Conservation (phyloP, 2,329 filamentous ascomycete species). For the Capronia coronata region DNA sequence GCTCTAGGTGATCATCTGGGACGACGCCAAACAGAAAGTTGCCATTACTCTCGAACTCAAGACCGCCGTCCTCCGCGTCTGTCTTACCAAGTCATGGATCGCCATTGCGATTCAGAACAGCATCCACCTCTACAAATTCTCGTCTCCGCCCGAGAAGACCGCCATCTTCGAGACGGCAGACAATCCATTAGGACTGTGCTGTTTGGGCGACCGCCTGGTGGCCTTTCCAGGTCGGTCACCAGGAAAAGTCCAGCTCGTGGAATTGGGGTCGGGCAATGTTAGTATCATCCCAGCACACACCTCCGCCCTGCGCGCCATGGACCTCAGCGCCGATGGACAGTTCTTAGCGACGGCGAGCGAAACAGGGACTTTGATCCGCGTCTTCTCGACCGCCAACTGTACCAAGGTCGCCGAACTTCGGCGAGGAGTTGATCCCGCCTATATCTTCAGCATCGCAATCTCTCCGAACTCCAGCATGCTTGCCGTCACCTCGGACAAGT, state of each 20-base stretch:
- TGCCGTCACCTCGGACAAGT: conserved; percentile 93
- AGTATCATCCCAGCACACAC: conserved; percentile 91
- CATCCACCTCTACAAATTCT: conserved; percentile 73
- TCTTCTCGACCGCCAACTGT: conserved; percentile 75
- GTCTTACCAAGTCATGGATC: conserved; percentile 68
- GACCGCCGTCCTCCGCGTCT: conserved; percentile 72
- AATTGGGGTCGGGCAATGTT: conserved; percentile 70
- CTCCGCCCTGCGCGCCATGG: conserved; percentile 68
- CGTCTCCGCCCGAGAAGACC: conserved; percentile 61
- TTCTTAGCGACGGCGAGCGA: conserved; percentile 86
- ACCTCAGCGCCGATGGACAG: conserved; percentile 71
- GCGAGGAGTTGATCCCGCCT: conserved; percentile 79
- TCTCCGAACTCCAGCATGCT: conserved; percentile 73
- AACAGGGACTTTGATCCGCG: conserved; percentile 78
- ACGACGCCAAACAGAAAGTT: conserved; percentile 70
- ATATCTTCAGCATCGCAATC: conserved; percentile 81
- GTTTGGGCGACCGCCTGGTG: conserved; percentile 64
- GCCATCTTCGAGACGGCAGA: conserved; percentile 78
- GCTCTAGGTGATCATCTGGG: conserved; percentile 70
- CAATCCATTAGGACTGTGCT: conserved; percentile 75
- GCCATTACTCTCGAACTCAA: conserved; percentile 72
- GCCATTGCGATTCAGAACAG: conserved; percentile 76
- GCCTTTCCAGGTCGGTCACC: conserved; percentile 81
- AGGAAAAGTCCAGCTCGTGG: conserved; percentile 84
- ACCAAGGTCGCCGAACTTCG: conserved; percentile 77